Percentiles rank a stretch among this genome's conserved stretches.
Evolutionary conservation across 2,329 filamentous ascomycete genomes (phyloP).

Genomic region (Nothopassalora personata): DNA sequence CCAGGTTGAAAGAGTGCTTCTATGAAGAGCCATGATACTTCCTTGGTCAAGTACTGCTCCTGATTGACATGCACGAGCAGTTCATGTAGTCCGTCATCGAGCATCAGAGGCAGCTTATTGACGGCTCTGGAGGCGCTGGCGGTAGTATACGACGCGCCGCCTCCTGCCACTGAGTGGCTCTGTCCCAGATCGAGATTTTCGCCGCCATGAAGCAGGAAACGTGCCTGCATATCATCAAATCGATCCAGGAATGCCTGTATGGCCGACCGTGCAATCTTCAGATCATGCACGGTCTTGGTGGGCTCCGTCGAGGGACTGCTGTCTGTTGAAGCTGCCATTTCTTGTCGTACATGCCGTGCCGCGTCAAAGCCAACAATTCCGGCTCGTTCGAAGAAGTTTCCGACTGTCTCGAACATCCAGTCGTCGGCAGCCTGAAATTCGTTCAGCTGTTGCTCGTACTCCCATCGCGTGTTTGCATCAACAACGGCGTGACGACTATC

Average conservation of each 20-base stretch:
- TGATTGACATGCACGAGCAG: constrained; percentile 46
- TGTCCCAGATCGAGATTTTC: constrained; percentile 24
- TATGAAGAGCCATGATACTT: constrained; percentile 53
- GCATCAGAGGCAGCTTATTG: constrained; percentile 14
- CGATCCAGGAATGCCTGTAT: constrained; percentile 24
- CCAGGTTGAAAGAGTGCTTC: constrained; percentile 45
- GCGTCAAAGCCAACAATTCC: constrained; percentile 39
- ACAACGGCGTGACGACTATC: constrained; percentile 35
- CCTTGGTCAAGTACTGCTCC: constrained; percentile 44
- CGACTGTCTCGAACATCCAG: constrained; percentile 51
- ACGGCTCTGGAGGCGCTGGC: constrained; percentile 12
- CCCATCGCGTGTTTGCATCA: constrained; percentile 49
- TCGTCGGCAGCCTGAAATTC: constrained; percentile 52
- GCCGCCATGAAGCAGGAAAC: constrained; percentile 24
- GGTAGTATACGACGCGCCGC: constrained; percentile 13
- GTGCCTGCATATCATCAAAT: constrained; percentile 27
- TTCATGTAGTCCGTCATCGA: constrained; percentile 31
- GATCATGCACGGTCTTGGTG: not conserved
- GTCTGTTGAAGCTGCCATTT: constrained; percentile 16
- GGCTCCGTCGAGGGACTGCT: constrained; percentile 2
- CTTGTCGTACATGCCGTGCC: constrained; percentile 26
- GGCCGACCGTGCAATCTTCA: constrained; percentile 22
- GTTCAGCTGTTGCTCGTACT: constrained; percentile 52
- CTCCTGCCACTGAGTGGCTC: constrained; percentile 8
- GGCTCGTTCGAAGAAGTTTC: constrained; percentile 48